Evolutionary conservation across 495 filamentous ascomycete species (phyloP).

Genomic region (Talaromyces wortmannii): DNA sequence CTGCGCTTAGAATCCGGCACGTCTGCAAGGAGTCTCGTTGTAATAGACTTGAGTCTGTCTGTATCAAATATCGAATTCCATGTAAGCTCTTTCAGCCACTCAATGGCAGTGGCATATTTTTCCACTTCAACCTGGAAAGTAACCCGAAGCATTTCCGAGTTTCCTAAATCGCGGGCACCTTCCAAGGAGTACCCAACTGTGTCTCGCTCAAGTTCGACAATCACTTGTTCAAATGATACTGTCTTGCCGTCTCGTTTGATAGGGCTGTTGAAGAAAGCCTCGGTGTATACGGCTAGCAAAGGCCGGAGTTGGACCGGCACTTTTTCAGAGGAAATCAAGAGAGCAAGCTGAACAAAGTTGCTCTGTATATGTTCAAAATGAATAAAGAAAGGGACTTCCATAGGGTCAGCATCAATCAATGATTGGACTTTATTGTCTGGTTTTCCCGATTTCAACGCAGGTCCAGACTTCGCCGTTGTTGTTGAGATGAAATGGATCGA

Average conservation of each 20-base stretch:
- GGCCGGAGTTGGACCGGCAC: constrained; percentile 72
- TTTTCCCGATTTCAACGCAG: constrained; percentile 62
- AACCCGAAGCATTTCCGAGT: constrained; percentile 73
- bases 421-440: constrained; percentile 67
- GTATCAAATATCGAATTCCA: constrained; percentile 85
- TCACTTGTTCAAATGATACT: constrained; percentile 85
- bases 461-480: constrained; percentile 74
- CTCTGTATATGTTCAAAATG: constrained; percentile 92
- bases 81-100: constrained; percentile 80
- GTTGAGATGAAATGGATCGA: constrained; percentile 94
- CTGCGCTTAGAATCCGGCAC: constrained; percentile 89
- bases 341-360: constrained; percentile 77
- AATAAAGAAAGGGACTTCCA: constrained; percentile 72
- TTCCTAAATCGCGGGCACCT: constrained; percentile 56
- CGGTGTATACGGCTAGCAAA: constrained; percentile 73
- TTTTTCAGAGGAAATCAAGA: constrained; percentile 69
- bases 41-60: constrained; percentile 70
- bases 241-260: constrained; percentile 69
- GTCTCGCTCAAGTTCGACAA: constrained; percentile 81
- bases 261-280: constrained; percentile 91
- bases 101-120: constrained; percentile 75
- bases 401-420: constrained; percentile 61
- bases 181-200: constrained; percentile 77
- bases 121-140: constrained; percentile 80
- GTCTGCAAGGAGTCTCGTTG: constrained; percentile 83